These are phyloP conservation scores for Lumnitzera racemosa DNA, from an alignment of 345 rosid genomes.

Conservation along the genomic window DNA sequence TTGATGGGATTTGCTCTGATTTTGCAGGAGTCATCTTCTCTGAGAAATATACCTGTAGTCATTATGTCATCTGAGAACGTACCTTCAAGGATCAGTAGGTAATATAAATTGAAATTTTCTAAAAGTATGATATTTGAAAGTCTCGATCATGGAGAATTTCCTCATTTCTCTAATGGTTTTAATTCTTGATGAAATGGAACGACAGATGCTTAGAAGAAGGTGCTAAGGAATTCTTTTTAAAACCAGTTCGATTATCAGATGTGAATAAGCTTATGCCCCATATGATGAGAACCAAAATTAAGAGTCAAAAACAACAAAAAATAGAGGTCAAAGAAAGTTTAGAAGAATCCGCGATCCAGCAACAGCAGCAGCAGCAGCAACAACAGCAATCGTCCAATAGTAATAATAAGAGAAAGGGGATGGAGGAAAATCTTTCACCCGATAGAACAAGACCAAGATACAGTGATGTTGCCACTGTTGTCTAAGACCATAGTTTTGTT, in stretches of 20 bases:
- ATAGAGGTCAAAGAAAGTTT: constrained; percentile 2
- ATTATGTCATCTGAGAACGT: constrained; percentile 82
- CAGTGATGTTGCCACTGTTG: constrained; percentile 27
- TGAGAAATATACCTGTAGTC: constrained; percentile 61
- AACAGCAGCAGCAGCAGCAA: constrained; percentile 4
- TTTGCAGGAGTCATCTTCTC: constrained; percentile 49
- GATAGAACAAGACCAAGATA: constrained; percentile 48
- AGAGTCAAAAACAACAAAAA: constrained; percentile 9
- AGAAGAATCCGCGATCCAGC: constrained; percentile 3
- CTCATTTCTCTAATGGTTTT: no score
- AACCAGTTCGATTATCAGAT: constrained; percentile 51
- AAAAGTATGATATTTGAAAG: background rate
- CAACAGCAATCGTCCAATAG: constrained; percentile 7
- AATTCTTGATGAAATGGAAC: no score
- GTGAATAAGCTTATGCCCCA: constrained; percentile 49
- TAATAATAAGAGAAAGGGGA: constrained; percentile 46
- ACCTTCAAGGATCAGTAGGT: constrained; percentile 63
- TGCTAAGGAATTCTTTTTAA: constrained; percentile 65
- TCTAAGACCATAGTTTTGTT: constrained; percentile 8
- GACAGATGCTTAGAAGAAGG: constrained; percentile 69
- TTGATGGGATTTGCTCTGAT: constrained; percentile 3
- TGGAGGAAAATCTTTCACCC: constrained; percentile 48
- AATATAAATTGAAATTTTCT: background rate
- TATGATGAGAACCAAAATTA: constrained; percentile 38
- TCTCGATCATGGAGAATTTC: background rate